Percentiles rank a stretch among this genome's conserved stretches.
Evolutionary conservation across 495 filamentous ascomycete genomes (phyloP).

Genomic region (Aspergillus coremiiformis): DNA sequence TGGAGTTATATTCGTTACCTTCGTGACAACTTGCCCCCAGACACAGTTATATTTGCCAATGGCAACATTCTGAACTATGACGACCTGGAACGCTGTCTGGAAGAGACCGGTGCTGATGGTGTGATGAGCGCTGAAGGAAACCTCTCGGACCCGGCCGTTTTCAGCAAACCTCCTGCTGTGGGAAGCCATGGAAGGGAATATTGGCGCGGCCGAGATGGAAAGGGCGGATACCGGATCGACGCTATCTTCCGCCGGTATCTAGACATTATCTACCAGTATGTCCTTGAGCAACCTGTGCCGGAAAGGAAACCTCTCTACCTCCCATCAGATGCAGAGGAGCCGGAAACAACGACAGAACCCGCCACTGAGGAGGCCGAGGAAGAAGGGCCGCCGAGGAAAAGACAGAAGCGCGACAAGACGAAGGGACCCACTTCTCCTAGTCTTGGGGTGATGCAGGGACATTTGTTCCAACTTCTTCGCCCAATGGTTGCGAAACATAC

Average conservation of each 20-base stretch:
- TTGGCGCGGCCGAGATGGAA: constrained; percentile 75
- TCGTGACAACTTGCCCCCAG: constrained; percentile 71
- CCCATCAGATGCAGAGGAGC: constrained; percentile 50
- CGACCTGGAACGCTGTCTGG: constrained; percentile 72
- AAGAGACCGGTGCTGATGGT: constrained; percentile 81
- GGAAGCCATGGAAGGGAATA: constrained; percentile 67
- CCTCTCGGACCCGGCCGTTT: constrained; percentile 82
- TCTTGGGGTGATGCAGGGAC: constrained; percentile 75
- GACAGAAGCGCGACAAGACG: constrained; percentile 49
- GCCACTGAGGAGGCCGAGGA: constrained; percentile 32
- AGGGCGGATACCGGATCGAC: constrained; percentile 84
- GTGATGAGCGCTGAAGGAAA: constrained; percentile 97
- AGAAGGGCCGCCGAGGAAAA: constrained; percentile 49
- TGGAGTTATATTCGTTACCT: constrained; percentile 79
- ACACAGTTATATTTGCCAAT: constrained; percentile 94
- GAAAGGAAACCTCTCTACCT: constrained; percentile 64
- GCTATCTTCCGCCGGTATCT: constrained; percentile 80
- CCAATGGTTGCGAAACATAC: constrained; percentile 69
- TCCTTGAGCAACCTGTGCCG: constrained; percentile 56
- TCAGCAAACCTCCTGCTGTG: constrained; percentile 55
- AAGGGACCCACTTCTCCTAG: constrained; percentile 56
- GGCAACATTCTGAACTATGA: constrained; percentile 82
- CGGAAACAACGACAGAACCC: constrained; percentile 22
- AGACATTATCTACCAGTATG: constrained; percentile 75
- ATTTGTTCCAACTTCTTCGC: constrained; percentile 87